Evolutionary conservation across 106 monocot species (phyloP).

Genomic region (Dendrobium huoshanense): DNA sequence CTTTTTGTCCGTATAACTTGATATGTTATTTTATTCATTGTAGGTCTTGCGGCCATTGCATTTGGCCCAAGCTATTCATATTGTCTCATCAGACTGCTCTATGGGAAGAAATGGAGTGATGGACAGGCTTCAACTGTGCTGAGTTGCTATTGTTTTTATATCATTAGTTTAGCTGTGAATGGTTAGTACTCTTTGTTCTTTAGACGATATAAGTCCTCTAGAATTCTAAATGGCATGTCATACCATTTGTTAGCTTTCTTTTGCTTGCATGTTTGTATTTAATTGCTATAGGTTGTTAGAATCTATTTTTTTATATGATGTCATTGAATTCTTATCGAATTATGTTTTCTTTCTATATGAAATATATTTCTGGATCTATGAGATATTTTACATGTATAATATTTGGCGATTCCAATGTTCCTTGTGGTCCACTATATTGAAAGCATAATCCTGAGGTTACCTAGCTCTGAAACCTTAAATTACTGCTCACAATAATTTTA

Average conservation of each 20-base stretch:
- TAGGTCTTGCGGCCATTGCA: slow-evolving; percentile 71
- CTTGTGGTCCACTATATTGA: not conserved
- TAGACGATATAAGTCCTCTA: not conserved
- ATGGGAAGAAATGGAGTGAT: slow-evolving; percentile 92
- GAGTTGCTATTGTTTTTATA: slow-evolving; percentile 79
- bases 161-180: slow-evolving; percentile 85
- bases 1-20: not conserved
- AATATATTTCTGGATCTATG: not conserved
- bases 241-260: not conserved
- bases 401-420: not conserved
- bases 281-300: not conserved
- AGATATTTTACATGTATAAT: not conserved
- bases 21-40: slow-evolving; percentile 12
- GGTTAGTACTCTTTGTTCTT: slow-evolving; percentile 32
- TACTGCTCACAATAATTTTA: not conserved
- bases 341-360: not conserved
- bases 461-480: not conserved
- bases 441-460: not conserved
- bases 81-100: slow-evolving; percentile 63
- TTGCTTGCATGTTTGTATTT: not conserved
- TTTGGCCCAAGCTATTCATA: slow-evolving; percentile 98
- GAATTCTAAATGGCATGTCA: not conserved
- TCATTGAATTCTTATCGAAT: not conserved
- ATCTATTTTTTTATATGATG: not conserved
- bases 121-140: slow-evolving; percentile 72